Percentiles rank a stretch among this genome's conserved stretches.
phyloP scores from a whole-genome alignment of 345 rosid species.

The Carallia brachiata region DNA sequence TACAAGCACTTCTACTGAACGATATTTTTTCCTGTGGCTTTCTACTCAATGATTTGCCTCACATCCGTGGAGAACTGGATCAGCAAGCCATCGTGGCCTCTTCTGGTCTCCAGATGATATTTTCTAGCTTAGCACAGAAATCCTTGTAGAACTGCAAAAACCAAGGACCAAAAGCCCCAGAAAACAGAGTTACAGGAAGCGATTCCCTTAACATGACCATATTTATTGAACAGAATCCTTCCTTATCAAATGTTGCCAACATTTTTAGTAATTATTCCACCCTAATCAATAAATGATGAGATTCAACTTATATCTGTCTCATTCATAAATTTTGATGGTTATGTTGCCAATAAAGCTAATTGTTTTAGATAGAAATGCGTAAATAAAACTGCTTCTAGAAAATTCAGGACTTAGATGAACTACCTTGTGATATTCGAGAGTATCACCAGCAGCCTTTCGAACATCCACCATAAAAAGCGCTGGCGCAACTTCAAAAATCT shows the following conservation, averaged over 20 bases:
- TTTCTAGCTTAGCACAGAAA: constrained; percentile 63
- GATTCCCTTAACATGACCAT: too few species aligned
- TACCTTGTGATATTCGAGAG: constrained; percentile 92
- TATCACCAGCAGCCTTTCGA: constrained; percentile 86
- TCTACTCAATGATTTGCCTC: constrained; percentile 27
- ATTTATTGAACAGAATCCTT: too few species aligned
- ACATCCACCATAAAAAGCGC: constrained; percentile 90
- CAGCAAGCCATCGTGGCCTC: constrained; percentile 52
- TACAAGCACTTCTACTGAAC: not conserved
- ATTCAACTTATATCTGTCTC: too few species aligned
- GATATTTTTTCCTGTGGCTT: not conserved
- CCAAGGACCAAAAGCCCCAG: not conserved
- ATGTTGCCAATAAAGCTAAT: too few species aligned
- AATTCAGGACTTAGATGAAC: not conserved
- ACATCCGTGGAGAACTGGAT: constrained; percentile 27
- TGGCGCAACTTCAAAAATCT: constrained; percentile 92
- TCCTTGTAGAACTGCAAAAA: constrained; percentile 72
- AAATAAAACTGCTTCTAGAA: not conserved
- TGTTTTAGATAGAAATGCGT: too few species aligned
- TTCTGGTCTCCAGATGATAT: constrained; percentile 74
- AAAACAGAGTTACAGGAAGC: too few species aligned
- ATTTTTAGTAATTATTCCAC: too few species aligned
- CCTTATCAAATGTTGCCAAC: too few species aligned
- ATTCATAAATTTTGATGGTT: too few species aligned
- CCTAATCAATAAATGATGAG: too few species aligned